Evolutionary conservation across 495 filamentous ascomycete species (phyloP).

Genomic region (Hypoxylon fragiforme): DNA sequence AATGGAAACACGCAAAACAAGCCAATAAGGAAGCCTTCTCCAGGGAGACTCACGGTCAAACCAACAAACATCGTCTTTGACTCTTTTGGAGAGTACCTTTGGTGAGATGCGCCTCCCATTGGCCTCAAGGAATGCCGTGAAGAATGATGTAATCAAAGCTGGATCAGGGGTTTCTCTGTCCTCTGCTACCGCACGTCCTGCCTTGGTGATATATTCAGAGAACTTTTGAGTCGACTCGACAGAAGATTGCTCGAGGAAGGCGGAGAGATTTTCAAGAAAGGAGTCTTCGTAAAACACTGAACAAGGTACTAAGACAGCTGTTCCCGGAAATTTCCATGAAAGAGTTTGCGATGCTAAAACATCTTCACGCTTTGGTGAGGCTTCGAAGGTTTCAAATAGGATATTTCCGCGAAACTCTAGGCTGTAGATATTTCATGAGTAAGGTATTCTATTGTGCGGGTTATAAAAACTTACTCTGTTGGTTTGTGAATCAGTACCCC

Average conservation of each 20-base stretch:
- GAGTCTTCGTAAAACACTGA: conserved; percentile 42
- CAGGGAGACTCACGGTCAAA: conserved; percentile 53
- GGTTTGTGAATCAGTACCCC: conserved; percentile 51
- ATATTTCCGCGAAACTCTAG: conserved; percentile 19
- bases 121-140: conserved; percentile 59
- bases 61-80: conserved; percentile 62
- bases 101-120: conserved; percentile 44
- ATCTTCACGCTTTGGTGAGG: conserved; percentile 50
- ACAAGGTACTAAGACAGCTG: conserved; percentile 47
- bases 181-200: conserved; percentile 49
- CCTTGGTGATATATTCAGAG: conserved; percentile 54
- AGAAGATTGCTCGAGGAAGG: conserved; percentile 61
- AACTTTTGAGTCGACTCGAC: conserved; percentile 57
- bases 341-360: conserved; percentile 46
- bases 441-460: too few species aligned
- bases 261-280: conserved; percentile 53
- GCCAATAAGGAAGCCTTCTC: conserved; percentile 60
- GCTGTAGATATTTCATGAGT: conserved; percentile 11
- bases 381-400: conserved; percentile 58
- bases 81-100: conserved; percentile 52
- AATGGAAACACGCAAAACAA: conserved; percentile 59
- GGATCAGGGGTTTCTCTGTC: conserved; percentile 57
- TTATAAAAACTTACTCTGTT: conserved; percentile 40
- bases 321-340: conserved; percentile 56
- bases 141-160: conserved; percentile 53